Conservation (phyloP, 2,329 filamentous ascomycete species). For the Chaetomium olivaceum region DNA sequence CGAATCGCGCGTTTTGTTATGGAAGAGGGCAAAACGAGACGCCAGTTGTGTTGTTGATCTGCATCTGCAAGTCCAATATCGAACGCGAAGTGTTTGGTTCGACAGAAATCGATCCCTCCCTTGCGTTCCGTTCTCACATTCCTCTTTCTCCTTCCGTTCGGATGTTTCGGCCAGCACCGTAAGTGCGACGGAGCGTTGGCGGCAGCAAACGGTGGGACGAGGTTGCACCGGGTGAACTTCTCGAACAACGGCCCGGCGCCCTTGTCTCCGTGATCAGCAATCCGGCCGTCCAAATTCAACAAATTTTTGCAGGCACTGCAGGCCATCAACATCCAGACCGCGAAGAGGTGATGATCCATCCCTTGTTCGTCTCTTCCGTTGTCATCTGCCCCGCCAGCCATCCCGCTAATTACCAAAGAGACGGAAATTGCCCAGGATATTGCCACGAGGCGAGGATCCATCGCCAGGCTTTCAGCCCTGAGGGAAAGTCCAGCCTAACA, state of each 20-base stretch:
- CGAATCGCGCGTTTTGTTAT: neutral
- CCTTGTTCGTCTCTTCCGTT: conserved; percentile 6
- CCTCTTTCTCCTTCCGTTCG: neutral
- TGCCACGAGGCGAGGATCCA: conserved; percentile 26
- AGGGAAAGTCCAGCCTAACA: neutral
- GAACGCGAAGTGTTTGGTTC: neutral
- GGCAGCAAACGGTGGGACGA: neutral
- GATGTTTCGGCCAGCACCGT: neutral
- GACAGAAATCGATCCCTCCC: neutral
- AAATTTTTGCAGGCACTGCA: conserved; percentile 11
- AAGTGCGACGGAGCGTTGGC: neutral
- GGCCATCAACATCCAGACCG: conserved; percentile 16
- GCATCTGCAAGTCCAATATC: conserved; percentile 10
- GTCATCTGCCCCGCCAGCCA: conserved; percentile 1
- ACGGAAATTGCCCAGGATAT: conserved; percentile 22
- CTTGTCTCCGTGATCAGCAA: conserved; percentile 1
- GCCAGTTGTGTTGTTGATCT: conserved; percentile 10
- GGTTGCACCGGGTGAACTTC: neutral
- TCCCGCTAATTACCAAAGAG: conserved; percentile 25
- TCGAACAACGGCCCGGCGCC: neutral
- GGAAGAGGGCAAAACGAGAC: neutral
- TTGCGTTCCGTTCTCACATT: neutral
- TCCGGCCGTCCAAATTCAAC: neutral
- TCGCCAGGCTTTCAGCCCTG: conserved; percentile 25
- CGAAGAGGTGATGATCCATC: conserved; percentile 17